Evolutionary conservation across 2,329 filamentous ascomycete species (phyloP).

Genomic region (Dryadomyces quercus-mongolicae): DNA sequence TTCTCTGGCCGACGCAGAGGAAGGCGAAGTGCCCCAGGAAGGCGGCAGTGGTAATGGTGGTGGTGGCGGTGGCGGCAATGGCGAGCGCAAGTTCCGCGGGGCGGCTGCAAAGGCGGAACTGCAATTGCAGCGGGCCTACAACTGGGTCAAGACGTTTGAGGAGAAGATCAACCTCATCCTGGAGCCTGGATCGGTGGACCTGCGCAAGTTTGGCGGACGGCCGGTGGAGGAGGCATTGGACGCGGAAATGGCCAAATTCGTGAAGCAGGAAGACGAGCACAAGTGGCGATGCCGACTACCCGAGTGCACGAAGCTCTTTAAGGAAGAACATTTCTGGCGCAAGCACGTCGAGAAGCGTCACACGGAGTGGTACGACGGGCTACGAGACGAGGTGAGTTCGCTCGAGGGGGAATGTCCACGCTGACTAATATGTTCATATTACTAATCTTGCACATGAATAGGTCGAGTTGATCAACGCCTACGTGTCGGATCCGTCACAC

Average conservation of each 20-base stretch:
- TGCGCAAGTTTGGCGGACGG: slow-evolving; percentile 84
- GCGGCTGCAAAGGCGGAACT: slow-evolving; percentile 70
- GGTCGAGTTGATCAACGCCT: slow-evolving; percentile 85
- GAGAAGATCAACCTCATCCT: slow-evolving; percentile 91
- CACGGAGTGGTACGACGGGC: slow-evolving; percentile 67
- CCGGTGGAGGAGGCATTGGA: slow-evolving; percentile 74
- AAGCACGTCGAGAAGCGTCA: slow-evolving; percentile 98
- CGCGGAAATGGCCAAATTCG: slow-evolving; percentile 74
- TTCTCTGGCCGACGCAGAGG: slow-evolving; percentile 34
- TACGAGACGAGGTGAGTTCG: slow-evolving; percentile 67
- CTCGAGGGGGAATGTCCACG: not conserved
- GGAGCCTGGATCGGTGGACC: slow-evolving; percentile 76
- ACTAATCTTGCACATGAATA: slow-evolving; percentile 22
- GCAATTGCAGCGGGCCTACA: slow-evolving; percentile 87
- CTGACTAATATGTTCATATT: not conserved
- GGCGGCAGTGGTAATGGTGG: slow-evolving; percentile 35
- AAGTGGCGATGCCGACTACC: slow-evolving; percentile 96
- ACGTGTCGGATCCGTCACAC: slow-evolving; percentile 86
- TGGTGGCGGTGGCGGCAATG: slow-evolving; percentile 1
- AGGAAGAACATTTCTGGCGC: slow-evolving; percentile 91
- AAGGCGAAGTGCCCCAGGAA: slow-evolving; percentile 52
- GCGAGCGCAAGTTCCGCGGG: slow-evolving; percentile 46
- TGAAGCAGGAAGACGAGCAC: slow-evolving; percentile 95
- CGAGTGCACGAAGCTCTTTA: slow-evolving; percentile 93
- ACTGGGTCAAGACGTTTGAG: slow-evolving; percentile 98